Evolutionary conservation across 1,284 basidiomycete genomes (phyloP).

Genomic region (Ceratobasidium sp.): DNA sequence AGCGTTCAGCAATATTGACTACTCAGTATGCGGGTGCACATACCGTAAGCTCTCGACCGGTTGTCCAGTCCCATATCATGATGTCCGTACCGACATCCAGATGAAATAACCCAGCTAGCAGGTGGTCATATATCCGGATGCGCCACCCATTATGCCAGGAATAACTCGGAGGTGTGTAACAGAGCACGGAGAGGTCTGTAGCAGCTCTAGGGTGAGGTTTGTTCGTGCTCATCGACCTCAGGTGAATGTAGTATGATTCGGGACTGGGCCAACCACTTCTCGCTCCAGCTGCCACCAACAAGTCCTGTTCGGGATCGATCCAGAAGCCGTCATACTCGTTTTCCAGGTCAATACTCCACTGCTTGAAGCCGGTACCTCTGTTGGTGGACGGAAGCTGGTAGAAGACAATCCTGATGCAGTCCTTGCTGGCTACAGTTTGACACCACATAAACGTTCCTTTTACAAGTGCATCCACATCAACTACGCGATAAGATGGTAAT

Average conservation of each 20-base stretch:
- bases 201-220: neutral
- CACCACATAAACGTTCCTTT: neutral
- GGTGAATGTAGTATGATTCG: neutral
- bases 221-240: constrained; percentile 9
- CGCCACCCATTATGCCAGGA: neutral
- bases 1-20: neutral
- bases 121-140: neutral
- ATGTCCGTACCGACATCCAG: neutral
- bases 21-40: neutral
- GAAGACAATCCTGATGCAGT: neutral
- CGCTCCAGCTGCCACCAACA: neutral
- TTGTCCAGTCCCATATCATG: constrained; percentile 24
- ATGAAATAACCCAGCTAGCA: neutral
- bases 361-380: neutral
- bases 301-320: constrained; percentile 25
- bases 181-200: neutral
- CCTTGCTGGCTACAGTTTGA: neutral
- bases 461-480: neutral
- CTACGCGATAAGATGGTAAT: neutral
- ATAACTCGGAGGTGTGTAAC: neutral
- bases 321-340: neutral
- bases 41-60: constrained; percentile 3
- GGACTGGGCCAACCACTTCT: neutral
- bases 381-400: constrained; percentile 4
- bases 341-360: neutral